Base-by-base conservation (phyloP, 768 basidiomycete genomes). In the Botryobasidium botryosum region DNA sequence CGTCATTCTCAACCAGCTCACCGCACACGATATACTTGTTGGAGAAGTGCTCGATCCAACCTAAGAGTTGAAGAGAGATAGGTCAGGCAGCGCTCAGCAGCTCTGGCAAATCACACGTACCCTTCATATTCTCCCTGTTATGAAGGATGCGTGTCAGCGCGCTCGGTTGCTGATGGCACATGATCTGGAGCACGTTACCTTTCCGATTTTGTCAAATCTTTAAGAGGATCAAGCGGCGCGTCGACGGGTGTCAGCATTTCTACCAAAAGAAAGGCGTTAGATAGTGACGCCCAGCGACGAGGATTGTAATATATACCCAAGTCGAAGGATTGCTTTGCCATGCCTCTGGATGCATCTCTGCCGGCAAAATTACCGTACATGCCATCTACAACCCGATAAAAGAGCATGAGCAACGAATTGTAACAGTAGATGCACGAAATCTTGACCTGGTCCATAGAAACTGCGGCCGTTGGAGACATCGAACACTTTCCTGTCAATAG, bases 331-430 rank as follows among this genome's bases (percentile, higher is more conserved):
- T 96, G 91, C 62, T 91, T 94, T 5, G 92, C 92, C 84, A 97
- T 91, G 4, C 92, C 91, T 29, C 91, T 68, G 13, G 86, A 91
- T 1, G 92, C 92, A 62, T 99, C 92, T 40, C 91, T 64, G 4
- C 92, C 94, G 2, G 94, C 91, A 66, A 99, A 97, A 62, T 91
- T 92, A 25, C 87, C 90, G 57, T 96, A 96, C 73, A 90, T 86
- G 0, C 91, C 92, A 54, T 78, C 92, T 94, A 52, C 26, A 42
- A 10, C n/a, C 12, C 10, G 10, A 24, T 7, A 24, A 33, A 37
- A 21, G 13, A 15, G 49, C 42, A 10, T 44, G 5, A 44, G 18
- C 15, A 18, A 26, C 47, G n/a, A 26, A 39, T 40, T 3, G 17
- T 46, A 17, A 46, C 29, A 7, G 32, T 12, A 43, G 44, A 21